Evolutionary conservation across 768 basidiomycete genomes (phyloP), one percentile per base, ranked within the genome.

Genomic region (Hemileccinum impolitum): DNA sequence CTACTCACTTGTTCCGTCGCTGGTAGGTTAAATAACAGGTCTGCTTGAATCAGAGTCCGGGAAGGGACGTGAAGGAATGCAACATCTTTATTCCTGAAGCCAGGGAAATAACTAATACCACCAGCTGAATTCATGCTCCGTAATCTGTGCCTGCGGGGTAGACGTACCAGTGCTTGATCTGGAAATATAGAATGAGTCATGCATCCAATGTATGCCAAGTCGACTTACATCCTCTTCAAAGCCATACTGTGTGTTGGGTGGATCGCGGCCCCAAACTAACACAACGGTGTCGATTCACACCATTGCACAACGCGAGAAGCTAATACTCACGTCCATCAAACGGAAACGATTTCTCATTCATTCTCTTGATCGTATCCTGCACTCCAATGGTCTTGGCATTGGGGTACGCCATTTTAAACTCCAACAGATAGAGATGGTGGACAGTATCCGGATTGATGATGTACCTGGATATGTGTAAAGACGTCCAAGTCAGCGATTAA

Each of bases 1-100:
- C 2, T n/a, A 45, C 64, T 43, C 26, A 81, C 82, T 70, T 93
- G 90, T 66, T 94, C 91, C 2, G 64, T 82, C 4, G 80, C 72
- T 1, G 91, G 90, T 12, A 94, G 71, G 69, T 94, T 94, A 72
- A 91, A 80, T 3, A 94, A 65, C 38, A 94, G 71, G 65, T 96
- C 93, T 2, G 89, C 93, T 64, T 86, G 75, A 39, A 94, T 77
- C 39, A 94, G 70, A 0, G 84, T 80, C 63, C 82, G 87, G 13
- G 83, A 85, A 1, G 78, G 71, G 12, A 72, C 67, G 60, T 95
- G 92, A 50, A 86, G 78, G 68, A 90, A 92, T 0, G 90, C 88
- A 13, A 94, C 80, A 45, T 94, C 92, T 61, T 88, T 86, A 62
- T 89, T 90, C 52, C 69, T 72, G 59, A 81, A 78, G 1, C 85